Evolutionary conservation across 2,329 filamentous ascomycete genomes (phyloP).

Genomic region (Reticulascus tulasneorum): DNA sequence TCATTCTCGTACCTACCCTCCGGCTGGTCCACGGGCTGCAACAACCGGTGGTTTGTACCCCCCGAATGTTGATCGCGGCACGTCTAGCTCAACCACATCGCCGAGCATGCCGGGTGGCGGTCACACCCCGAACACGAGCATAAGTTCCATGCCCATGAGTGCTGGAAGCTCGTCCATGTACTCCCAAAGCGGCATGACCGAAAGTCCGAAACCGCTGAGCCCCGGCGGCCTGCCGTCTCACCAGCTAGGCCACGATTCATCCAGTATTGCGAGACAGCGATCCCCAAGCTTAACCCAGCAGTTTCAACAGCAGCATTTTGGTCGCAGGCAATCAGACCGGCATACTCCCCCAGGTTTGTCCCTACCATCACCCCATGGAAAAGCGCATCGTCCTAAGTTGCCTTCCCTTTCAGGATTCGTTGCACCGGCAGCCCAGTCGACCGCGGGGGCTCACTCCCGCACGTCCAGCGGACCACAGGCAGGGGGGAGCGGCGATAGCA

Average conservation of each 20-base stretch:
- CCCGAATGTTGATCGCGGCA: slow-evolving; percentile 54
- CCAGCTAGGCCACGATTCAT: slow-evolving; percentile 49
- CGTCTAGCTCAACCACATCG: slow-evolving; percentile 52
- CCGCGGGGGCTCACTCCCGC: slow-evolving; percentile 23
- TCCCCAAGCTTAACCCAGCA: slow-evolving; percentile 65
- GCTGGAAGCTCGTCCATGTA: slow-evolving; percentile 58
- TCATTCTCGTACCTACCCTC: slow-evolving; percentile 77
- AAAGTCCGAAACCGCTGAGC: slow-evolving; percentile 81
- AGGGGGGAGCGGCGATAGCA: slow-evolving; percentile 54
- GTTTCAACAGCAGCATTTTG: slow-evolving; percentile 60
- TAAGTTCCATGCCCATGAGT: slow-evolving; percentile 43
- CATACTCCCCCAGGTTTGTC: slow-evolving; percentile 41
- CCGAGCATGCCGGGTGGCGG: slow-evolving; percentile 39
- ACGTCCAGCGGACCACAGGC: slow-evolving; percentile 49
- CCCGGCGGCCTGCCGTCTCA: too few relatives aligned
- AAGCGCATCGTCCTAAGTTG: slow-evolving; percentile 22
- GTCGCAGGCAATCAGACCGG: slow-evolving; percentile 52
- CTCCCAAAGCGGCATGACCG: slow-evolving; percentile 70
- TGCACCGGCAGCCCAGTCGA: slow-evolving; percentile 17
- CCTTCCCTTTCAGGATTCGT: slow-evolving; percentile 5
- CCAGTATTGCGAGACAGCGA: slow-evolving; percentile 49
- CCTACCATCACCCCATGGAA: neutral
- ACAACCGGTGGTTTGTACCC: slow-evolving; percentile 56
- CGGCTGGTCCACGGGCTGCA: slow-evolving; percentile 51
- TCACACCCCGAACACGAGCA: slow-evolving; percentile 46